Evolutionary conservation across 257 asterid species (phyloP).

Genomic region (Leonotis leonurus): DNA sequence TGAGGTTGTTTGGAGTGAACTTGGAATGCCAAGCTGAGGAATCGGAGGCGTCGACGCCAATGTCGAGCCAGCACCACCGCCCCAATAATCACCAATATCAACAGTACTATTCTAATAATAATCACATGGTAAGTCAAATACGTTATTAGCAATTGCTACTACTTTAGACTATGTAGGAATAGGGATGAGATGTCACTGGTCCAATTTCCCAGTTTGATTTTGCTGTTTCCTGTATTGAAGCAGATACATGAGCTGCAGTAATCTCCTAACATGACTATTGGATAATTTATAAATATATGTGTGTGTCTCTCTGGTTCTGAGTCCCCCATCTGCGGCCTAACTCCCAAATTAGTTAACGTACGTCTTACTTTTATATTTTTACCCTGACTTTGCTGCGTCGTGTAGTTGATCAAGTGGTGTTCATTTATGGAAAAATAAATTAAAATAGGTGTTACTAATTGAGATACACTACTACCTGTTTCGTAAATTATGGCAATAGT

Average conservation of each 20-base stretch:
- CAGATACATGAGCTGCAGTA: constrained; percentile 31
- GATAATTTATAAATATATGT: background rate
- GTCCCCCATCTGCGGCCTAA: constrained; percentile 23
- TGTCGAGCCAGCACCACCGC: constrained; percentile 23
- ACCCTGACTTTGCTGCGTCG: background rate
- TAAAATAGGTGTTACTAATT: background rate
- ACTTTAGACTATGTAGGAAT: background rate
- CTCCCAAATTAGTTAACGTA: constrained; percentile 18
- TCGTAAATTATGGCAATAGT: background rate
- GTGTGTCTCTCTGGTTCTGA: background rate
- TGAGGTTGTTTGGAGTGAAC: constrained; percentile 88
- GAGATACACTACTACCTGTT: background rate
- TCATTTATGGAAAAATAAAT: constrained; percentile 22
- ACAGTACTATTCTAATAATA: constrained; percentile 27
- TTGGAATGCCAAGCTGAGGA: constrained; percentile 58
- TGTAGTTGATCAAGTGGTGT: background rate
- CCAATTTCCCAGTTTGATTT: constrained; percentile 69
- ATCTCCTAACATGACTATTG: constrained; percentile 8
- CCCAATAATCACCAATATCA: constrained; percentile 23
- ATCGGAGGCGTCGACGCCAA: constrained; percentile 32
- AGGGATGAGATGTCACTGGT: constrained; percentile 37
- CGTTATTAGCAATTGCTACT: background rate
- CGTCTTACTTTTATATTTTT: background rate
- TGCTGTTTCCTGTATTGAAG: constrained; percentile 60
- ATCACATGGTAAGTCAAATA: constrained; percentile 55